Base-by-base conservation (phyloP, 2,329 filamentous ascomycete genomes). In the Colletotrichum cuscutae region DNA sequence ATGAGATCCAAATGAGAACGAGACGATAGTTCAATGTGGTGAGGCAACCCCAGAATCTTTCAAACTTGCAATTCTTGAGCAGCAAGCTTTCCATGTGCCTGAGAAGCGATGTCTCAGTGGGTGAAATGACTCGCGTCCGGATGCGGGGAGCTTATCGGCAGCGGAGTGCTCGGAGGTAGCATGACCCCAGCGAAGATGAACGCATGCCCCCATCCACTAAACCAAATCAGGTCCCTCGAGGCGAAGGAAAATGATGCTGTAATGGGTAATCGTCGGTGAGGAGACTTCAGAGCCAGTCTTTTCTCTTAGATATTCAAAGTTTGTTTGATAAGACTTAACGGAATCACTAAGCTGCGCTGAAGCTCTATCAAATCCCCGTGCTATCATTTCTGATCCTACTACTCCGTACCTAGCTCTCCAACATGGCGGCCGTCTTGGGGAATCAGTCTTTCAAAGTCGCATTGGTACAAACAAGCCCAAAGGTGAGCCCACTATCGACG, bases 381-480 rank as follows among this genome's bases (percentile, higher is more conserved):
- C 24, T 13, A 12, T 12, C 15, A 13, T 42, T n/a, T 3, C 37
- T 15, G 30, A 9, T 35, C 28, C 30, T 12, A 11, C 32, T 12
- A 35, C 26, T 26, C 26, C 26, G 26, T 26, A 26, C 32, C 32
- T 35, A 35, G 11, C 46, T 32, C 30, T n/a, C 28, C 9, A 59
- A 15, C 30, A 70, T 70, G 67, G n/a, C 53, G 24, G 53, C 13
- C 30, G 8, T 9, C 35, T 28, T 28, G 26, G 30, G n/a, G 22
- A n/a, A 22, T 7, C 15, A 11, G 13, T 26, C 1, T 4, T 71
- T 73, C 68, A 68, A 72, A 53, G 68, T 71, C n/a, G 71, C 71
- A 8, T 52, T 73, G 19, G 6, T 64, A 60, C 68, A 73, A 35
- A 67, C 58, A 5, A 26, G 37, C 6, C 71, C 71, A 19, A 72